Conservation (phyloP, 768 basidiomycete genomes). For the Suillus spraguei region DNA sequence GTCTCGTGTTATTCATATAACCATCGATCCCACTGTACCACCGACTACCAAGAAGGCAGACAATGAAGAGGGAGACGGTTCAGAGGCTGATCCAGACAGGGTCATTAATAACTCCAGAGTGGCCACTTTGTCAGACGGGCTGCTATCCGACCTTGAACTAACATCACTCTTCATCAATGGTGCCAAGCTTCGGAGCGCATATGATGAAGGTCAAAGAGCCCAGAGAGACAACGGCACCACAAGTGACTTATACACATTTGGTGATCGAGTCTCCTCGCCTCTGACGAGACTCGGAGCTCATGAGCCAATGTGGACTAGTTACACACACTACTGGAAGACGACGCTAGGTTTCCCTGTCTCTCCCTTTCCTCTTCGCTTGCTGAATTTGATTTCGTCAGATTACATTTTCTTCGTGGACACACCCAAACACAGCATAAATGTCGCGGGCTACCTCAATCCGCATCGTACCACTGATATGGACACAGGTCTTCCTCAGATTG, state of each 20-base stretch:
- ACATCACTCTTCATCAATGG: constrained; percentile 36
- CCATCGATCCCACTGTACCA: constrained; percentile 64
- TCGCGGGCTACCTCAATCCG: constrained; percentile 63
- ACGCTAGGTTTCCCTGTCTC: constrained; percentile 60
- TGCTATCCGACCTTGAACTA: constrained; percentile 65
- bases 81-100: constrained; percentile 58
- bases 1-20: constrained; percentile 74
- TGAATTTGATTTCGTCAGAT: constrained; percentile 49
- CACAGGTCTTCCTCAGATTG: constrained; percentile 77
- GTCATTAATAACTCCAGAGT: constrained; percentile 74
- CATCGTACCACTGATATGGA: constrained; percentile 59
- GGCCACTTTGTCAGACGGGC: constrained; percentile 62
- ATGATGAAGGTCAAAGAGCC: constrained; percentile 54
- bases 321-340: constrained; percentile 84
- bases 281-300: constrained; percentile 50
- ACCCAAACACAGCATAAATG: constrained; percentile 29
- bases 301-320: constrained; percentile 89
- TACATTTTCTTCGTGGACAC: constrained; percentile 83
- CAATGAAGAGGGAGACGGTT: constrained; percentile 44
- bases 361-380: constrained; percentile 1
- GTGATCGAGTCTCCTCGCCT: constrained; percentile 45
- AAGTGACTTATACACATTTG: constrained; percentile 46
- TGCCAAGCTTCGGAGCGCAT: constrained; percentile 60
- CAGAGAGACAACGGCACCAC: constrained; percentile 18
- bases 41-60: constrained; percentile 23